Conservation (phyloP, 148 eudicot species). For the Rhododendron griersonianum region DNA sequence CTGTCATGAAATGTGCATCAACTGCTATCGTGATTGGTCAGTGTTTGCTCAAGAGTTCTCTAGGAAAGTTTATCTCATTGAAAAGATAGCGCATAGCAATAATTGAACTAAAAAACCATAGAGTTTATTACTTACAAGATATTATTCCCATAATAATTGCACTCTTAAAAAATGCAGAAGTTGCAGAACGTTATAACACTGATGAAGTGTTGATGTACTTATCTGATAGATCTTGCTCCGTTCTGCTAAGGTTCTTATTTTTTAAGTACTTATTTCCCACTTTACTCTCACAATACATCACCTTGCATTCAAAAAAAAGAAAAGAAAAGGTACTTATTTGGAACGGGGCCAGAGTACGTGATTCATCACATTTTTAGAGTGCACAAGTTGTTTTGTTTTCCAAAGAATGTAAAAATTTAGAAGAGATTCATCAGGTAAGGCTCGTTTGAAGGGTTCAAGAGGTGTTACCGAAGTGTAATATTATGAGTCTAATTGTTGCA, state of each 20-base stretch:
- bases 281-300: no score
- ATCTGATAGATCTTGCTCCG: background rate
- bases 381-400: background rate
- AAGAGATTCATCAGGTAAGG: background rate
- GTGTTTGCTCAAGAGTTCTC: background rate
- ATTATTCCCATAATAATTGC: background rate
- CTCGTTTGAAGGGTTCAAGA: background rate
- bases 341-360: background rate
- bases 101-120: background rate
- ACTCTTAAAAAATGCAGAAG: background rate
- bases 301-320: no score
- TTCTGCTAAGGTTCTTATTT: no score
- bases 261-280: no score
- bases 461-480: background rate
- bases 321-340: no score
- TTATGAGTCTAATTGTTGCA: background rate
- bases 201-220: background rate
- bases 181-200: background rate
- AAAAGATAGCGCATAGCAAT: background rate
- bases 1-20: conserved; percentile 88
- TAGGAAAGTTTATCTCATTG: background rate
- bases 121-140: background rate
- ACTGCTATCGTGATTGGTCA: conserved; percentile 77
- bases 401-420: background rate
- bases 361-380: background rate